These are phyloP conservation scores for Tilletia walkeri DNA, from an alignment of 1,284 basidiomycete genomes.

Conservation along the genomic window DNA sequence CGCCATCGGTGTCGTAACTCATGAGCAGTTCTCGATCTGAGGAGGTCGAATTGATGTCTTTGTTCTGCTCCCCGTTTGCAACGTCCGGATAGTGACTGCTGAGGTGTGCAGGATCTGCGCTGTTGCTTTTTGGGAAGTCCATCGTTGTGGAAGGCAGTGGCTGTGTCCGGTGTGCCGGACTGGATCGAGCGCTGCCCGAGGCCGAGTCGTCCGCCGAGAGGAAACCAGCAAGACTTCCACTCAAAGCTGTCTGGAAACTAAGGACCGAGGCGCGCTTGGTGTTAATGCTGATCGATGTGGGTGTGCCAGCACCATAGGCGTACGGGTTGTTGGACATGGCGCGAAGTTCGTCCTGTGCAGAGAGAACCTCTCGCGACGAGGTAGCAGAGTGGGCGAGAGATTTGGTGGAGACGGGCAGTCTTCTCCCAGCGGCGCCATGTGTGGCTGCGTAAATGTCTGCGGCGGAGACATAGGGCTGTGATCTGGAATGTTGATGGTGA, in stretches of 20 bases:
- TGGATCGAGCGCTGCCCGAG: conserved; percentile 24
- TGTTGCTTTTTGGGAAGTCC: no score
- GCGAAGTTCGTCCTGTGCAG: conserved; percentile 7
- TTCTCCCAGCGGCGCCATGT: neutral
- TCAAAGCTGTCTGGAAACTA: conserved; percentile 50
- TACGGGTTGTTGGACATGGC: neutral
- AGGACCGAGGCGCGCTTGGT: conserved; percentile 39
- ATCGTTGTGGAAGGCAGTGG: conserved; percentile 2
- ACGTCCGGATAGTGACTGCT: no score
- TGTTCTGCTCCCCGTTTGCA: no score
- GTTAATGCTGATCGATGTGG: conserved; percentile 4
- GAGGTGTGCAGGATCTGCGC: no score
- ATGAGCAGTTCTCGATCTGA: no score
- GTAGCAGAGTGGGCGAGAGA: conserved; percentile 3
- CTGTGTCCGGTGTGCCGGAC: conserved; percentile 15
- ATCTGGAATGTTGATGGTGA: conserved; percentile 7
- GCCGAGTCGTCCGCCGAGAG: conserved; percentile 38
- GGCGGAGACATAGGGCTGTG: conserved; percentile 5
- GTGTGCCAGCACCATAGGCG: neutral
- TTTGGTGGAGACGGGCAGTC: neutral
- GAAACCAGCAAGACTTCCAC: conserved; percentile 26
- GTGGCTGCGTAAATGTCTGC: neutral
- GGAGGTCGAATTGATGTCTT: no score
- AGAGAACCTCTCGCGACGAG: conserved; percentile 5
- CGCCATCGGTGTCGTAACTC: no score